Evolutionary conservation across 805 yeast genomes (phyloP), one percentile per base, ranked within the genome.

Genomic region (Teunomyces kruisii): DNA sequence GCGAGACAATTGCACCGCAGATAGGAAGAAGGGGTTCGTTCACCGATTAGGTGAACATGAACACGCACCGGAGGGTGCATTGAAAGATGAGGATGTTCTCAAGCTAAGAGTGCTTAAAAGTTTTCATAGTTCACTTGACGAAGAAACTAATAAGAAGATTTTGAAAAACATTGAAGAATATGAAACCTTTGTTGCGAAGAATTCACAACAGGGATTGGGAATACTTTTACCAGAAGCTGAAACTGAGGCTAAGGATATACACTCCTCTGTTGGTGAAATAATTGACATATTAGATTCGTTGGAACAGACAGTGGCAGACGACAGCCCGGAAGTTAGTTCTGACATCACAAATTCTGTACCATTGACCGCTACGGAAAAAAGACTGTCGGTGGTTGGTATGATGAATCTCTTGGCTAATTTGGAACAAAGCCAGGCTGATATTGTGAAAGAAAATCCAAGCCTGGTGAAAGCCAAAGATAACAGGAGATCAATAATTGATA

Each of bases 401-500:
- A 52, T 52, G 55, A 44, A 29, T 27, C 36, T 52, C 9, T 42
- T 52, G 10, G 24, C 55, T 7, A 40, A 50, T 30, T 39, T 52
- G 38, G 55, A 52, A 16, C 45, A 42, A 19, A 40, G 46, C 22
- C 48, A 49, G 27, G 50, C 44, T 5, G 28, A 32, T 5, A 39
- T 47, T 2, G 46, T 45, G 6, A 42, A 51, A 15, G 48, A 51
- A 30, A 46, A 47, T 15, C 43, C 19, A 6, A 43, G 30, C 7
- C 31, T 43, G 40, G 46, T 40, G 12, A 40, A 46, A 26, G 48
- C 48, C 9, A 49, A 52, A 14, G 48, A 45, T 28, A 64, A 61
- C 24, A 49, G 71, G 16, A 56, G 56, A 32, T 65, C 71, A 1
- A 58, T 65, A 2, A 50, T 53, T 27, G 67, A 65, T 40, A 65